A percentile compares a stretch with the other conserved stretches of the same genome.
Conservation (phyloP, 1,139 yeast genomes). For the Candida sp. region DNA sequence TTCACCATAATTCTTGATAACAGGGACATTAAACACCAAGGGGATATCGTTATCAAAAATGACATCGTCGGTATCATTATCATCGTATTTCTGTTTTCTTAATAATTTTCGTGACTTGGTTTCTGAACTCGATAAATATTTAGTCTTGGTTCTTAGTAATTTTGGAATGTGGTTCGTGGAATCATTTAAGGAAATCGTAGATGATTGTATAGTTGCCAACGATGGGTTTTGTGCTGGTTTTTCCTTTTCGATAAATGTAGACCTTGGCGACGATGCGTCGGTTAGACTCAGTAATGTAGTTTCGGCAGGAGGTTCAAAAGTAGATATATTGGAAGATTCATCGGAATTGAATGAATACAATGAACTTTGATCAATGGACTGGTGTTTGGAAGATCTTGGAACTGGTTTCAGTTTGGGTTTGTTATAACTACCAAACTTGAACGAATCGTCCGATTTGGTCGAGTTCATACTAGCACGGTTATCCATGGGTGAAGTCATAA, state of each 20-base stretch:
- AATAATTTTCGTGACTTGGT: constrained; percentile 36
- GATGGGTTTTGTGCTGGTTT: neutral
- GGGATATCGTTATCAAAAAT: constrained; percentile 36
- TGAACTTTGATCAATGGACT: neutral
- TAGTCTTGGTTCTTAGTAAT: constrained; percentile 32
- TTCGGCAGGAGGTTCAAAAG: constrained; percentile 3
- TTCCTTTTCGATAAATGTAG: constrained; percentile 2
- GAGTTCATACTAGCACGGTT: neutral
- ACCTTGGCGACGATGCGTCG: constrained; percentile 5
- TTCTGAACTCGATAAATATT: constrained; percentile 33
- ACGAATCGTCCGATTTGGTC: neutral
- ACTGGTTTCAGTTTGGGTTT: neutral
- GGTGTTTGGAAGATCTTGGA: neutral
- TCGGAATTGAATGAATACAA: constrained; percentile 1
- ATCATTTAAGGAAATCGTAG: constrained; percentile 1
- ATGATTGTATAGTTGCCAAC: neutral
- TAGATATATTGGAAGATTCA: neutral
- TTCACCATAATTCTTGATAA: constrained; percentile 36
- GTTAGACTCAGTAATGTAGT: constrained; percentile 1
- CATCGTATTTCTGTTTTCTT: constrained; percentile 42
- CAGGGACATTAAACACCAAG: constrained; percentile 44
- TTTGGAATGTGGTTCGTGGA: constrained; percentile 10
- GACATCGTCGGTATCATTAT: constrained; percentile 42
- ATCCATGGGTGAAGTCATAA: too few relatives aligned
- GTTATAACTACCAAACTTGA: neutral